Evolutionary conservation across 306 rosid species (phyloP).

Genomic region (Neltuma alba): DNA sequence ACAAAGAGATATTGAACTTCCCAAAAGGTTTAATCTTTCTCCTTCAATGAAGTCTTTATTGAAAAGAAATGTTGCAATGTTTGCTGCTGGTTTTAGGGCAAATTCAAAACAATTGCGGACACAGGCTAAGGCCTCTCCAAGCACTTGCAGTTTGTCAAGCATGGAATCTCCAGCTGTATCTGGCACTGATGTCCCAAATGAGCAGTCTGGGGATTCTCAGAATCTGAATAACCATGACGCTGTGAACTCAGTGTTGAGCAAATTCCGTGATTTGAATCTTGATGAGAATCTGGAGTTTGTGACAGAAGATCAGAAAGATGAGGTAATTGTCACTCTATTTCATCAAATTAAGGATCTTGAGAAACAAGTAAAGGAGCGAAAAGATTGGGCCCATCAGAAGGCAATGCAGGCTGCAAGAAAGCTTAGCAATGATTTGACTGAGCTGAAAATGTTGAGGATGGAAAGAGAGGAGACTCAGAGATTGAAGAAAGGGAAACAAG

Average conservation of each 20-base stretch:
- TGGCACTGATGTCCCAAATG: slow-evolving; percentile 46
- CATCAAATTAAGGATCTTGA: slow-evolving; percentile 87
- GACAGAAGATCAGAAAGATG: slow-evolving; percentile 91
- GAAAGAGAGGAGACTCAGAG: slow-evolving; percentile 94
- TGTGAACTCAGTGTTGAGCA: slow-evolving; percentile 73
- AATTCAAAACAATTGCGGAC: slow-evolving; percentile 64
- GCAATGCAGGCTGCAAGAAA: slow-evolving; percentile 95
- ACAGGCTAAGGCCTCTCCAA: slow-evolving; percentile 40
- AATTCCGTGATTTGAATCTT: slow-evolving; percentile 85
- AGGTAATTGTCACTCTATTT: slow-evolving; percentile 68
- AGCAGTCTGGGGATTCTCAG: slow-evolving; percentile 54
- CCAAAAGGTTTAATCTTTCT: slow-evolving; percentile 87
- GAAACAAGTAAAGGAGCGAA: slow-evolving; percentile 76
- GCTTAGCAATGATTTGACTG: slow-evolving; percentile 82
- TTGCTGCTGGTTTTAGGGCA: slow-evolving; percentile 95
- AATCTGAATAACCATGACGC: slow-evolving; percentile 63
- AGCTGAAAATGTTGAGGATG: slow-evolving; percentile 83
- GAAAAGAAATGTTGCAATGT: slow-evolving; percentile 82
- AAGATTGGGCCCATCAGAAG: slow-evolving; percentile 94
- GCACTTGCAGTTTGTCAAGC: slow-evolving; percentile 28
- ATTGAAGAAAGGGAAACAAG: slow-evolving; percentile 86
- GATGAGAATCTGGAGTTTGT: slow-evolving; percentile 77
- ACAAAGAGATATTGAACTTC: slow-evolving; percentile 79
- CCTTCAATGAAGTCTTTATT: slow-evolving; percentile 80
- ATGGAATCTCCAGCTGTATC: slow-evolving; percentile 49